Conservation (phyloP, 164 flowering plant genomes). For the Pachysandra terminalis region DNA sequence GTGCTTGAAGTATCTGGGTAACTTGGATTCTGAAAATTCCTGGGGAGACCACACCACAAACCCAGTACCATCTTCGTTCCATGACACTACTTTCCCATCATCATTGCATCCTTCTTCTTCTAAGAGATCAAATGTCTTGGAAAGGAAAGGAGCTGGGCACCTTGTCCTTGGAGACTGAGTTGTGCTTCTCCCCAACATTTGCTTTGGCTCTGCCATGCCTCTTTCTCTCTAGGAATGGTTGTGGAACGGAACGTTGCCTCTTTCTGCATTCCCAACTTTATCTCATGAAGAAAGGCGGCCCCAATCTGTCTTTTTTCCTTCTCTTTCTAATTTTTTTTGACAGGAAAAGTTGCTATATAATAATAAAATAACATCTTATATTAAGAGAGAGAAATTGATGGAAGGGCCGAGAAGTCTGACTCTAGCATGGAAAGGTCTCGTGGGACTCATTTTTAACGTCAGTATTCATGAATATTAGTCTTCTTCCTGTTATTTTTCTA, state of each 20-base stretch:
- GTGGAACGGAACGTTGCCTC: no score
- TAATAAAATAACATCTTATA: no score
- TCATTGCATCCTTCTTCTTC: conserved; percentile 23
- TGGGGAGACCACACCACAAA: conserved; percentile 63
- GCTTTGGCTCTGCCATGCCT: background rate
- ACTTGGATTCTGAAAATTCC: conserved; percentile 47
- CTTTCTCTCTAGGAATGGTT: no score
- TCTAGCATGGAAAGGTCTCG: background rate
- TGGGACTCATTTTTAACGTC: background rate
- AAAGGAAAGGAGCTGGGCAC: conserved; percentile 51
- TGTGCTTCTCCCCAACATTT: background rate
- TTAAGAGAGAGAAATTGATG: background rate
- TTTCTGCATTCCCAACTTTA: no score
- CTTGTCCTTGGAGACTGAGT: conserved; percentile 18
- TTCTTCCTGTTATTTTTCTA: no score
- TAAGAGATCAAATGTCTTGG: conserved; percentile 52
- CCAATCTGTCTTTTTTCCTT: no score
- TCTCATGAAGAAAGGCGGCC: no score
- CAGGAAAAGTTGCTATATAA: no score
- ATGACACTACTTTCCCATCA: conserved; percentile 34
- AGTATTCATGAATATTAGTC: background rate
- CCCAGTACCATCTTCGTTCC: conserved; percentile 53
- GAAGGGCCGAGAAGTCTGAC: background rate
- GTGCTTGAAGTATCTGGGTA: conserved; percentile 73
- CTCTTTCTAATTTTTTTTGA: no score